Base-by-base conservation (phyloP, 169 alveolate species). In the Plasmodium vinckei region DNA sequence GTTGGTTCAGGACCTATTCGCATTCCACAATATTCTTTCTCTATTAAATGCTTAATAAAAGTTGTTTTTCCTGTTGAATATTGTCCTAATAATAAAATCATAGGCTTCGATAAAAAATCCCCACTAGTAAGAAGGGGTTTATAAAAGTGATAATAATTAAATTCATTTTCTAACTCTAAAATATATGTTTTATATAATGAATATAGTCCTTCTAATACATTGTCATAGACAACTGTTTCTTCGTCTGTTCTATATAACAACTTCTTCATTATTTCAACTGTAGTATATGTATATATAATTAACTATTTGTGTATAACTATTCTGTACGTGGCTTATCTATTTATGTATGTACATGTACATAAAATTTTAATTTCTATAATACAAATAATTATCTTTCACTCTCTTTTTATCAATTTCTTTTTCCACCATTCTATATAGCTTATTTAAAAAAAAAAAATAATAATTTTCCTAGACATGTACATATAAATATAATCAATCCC, bases 1-100 rank as follows among this genome's bases (percentile, higher is more conserved):
- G 97, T 94, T 1, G 97, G 97, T 87, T 94, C 97, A 0, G 97
- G 97, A 15, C 97, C 97, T 60, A 94, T 94, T 53, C 95, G 87
- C 86, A 91, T 82, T 15, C 96, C 96, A 39, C 93, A 88, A 51
- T 92, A 92, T 42, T 92, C 95, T 13, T 91, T 57, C 59, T 92
- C 95, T 39, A 92, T 87, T 67, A 92, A 53, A 67, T 92, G 95
- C 53, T 89, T 90, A n/a, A 92, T 91, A 69, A 92, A 92, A 5
- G 94, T 88, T 33, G 95, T 92, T 46, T 94, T 94, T 15, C 97
- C 97, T 15, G 96, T 93, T 59, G 93, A 84, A 87, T 93, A 93
- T 87, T 92, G 95, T 25, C 96, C 96, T 23, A 93, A 51, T 33
- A 93, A 84, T 89, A 93, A 61, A 13, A 93, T 92, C 96, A 93